phyloP scores from a whole-genome alignment of 1,284 basidiomycete species.

The Exobasidium cylindrosporum region DNA sequence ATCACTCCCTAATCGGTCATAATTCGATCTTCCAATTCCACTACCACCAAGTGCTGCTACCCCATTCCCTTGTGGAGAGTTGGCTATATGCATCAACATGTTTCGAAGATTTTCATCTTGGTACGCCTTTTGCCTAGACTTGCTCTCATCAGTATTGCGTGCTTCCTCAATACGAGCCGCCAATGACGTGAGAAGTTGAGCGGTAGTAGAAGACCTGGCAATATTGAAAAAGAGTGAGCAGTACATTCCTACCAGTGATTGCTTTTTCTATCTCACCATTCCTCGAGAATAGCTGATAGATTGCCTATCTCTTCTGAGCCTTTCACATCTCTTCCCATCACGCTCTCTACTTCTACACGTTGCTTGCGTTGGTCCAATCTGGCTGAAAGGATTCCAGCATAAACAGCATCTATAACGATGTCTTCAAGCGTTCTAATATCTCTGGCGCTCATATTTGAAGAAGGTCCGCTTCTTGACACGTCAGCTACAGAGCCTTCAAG shows the following conservation, averaged over 20 bases:
- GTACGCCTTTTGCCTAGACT: not conserved
- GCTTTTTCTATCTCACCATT: conserved; percentile 12
- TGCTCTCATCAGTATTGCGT: conserved; percentile 9
- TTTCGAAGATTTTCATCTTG: not conserved
- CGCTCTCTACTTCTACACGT: conserved; percentile 83
- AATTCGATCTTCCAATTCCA: not conserved
- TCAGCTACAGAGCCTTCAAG: conserved; percentile 55
- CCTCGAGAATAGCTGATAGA: conserved; percentile 5
- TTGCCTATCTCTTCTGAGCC: conserved; percentile 12
- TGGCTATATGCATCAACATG: not conserved
- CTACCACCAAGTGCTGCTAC: not conserved
- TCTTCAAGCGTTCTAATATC: conserved; percentile 71
- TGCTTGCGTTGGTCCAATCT: conserved; percentile 85
- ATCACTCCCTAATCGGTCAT: conserved; percentile 10
- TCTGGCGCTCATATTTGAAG: not conserved
- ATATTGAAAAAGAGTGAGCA: not conserved
- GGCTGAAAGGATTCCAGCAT: conserved; percentile 78
- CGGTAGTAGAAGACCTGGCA: conserved; percentile 13
- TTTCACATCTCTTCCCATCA: conserved; percentile 77
- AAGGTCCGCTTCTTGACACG: not conserved
- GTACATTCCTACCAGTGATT: not conserved
- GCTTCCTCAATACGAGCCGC: conserved; percentile 10
- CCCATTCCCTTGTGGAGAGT: not conserved
- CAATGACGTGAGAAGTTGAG: conserved; percentile 3
- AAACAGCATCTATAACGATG: conserved; percentile 90